These are phyloP conservation scores for Zizania palustris DNA, from an alignment of 202 grass and related monocot species.

Conservation along the genomic window DNA sequence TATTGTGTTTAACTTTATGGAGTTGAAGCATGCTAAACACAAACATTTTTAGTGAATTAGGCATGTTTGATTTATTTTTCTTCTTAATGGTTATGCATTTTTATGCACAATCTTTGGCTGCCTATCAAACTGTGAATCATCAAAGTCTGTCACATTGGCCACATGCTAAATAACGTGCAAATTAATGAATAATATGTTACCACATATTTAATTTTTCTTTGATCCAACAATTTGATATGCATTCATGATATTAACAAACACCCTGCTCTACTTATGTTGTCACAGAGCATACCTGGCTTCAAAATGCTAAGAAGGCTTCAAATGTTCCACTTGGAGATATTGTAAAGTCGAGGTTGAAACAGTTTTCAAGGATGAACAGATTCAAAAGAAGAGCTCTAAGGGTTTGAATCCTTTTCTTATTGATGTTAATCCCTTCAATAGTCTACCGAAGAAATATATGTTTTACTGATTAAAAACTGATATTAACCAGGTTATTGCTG, in stretches of 20 bases:
- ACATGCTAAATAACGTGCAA: conserved; percentile 8
- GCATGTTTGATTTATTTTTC: not conserved
- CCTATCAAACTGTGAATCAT: not conserved
- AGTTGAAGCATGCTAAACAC: not conserved
- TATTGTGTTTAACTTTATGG: not conserved
- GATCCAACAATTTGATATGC: not conserved
- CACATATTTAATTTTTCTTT: not conserved
- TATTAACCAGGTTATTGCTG: conserved; percentile 85
- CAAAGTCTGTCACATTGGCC: not conserved
- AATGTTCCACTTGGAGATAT: conserved; percentile 99
- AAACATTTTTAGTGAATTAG: conserved; percentile 9
- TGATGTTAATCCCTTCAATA: too few relatives aligned
- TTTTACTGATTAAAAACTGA: conserved; percentile 4
- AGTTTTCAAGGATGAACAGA: conserved; percentile 99
- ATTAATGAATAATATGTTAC: not conserved
- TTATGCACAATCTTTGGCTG: not conserved
- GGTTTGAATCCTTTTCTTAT: conserved; percentile 48
- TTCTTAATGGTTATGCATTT: conserved; percentile 5
- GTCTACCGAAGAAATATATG: conserved; percentile 4
- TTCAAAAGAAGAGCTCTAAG: conserved; percentile 98
- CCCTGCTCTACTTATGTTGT: conserved; percentile 21
- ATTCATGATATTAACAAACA: not conserved
- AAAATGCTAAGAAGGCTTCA: conserved; percentile 99
- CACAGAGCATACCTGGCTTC: conserved; percentile 92
- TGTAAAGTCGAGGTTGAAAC: conserved; percentile 97